These are phyloP conservation scores for Sphaerulina vaccinii DNA, from an alignment of 2,329 filamentous ascomycete genomes.

Conservation along the genomic window DNA sequence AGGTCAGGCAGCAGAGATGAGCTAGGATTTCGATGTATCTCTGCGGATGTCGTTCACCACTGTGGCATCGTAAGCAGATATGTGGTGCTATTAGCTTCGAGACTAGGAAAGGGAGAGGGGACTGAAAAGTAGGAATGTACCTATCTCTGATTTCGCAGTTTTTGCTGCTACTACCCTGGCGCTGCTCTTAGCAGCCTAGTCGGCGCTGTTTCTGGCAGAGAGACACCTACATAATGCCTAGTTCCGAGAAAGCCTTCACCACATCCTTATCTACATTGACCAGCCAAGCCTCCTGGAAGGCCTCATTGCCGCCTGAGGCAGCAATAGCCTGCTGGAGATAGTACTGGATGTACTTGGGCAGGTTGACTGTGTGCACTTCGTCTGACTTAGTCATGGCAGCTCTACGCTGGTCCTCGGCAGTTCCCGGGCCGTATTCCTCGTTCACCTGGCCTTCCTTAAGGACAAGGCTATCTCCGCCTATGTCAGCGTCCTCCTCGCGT, in stretches of 20 bases:
- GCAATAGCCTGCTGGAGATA: slow-evolving; percentile 60
- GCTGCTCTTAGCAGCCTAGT: too few species aligned
- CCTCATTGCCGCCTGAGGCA: slow-evolving; percentile 61
- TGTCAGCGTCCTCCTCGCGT: slow-evolving; percentile 48
- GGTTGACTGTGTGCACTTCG: slow-evolving; percentile 65
- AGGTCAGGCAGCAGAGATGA: too few species aligned
- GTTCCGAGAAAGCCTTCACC: slow-evolving; percentile 58
- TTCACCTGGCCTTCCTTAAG: slow-evolving; percentile 32
- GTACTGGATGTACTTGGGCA: slow-evolving; percentile 63
- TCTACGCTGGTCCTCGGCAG: slow-evolving; percentile 47
- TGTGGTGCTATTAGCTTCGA: too few species aligned
- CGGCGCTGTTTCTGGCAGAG: too few species aligned
- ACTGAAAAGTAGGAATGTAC: too few species aligned
- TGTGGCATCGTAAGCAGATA: too few species aligned
- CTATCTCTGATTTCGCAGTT: too few species aligned
- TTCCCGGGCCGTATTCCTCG: slow-evolving; percentile 34
- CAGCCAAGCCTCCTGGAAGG: slow-evolving; percentile 67
- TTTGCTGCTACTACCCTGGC: too few species aligned
- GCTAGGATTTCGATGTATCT: too few species aligned
- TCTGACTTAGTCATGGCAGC: slow-evolving; percentile 59
- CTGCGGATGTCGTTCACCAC: too few species aligned
- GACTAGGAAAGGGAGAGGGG: too few species aligned
- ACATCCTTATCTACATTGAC: slow-evolving; percentile 75
- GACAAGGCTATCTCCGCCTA: slow-evolving; percentile 41
- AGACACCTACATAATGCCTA: slow-evolving; percentile 37